Conservation (phyloP, 2,329 filamentous ascomycete genomes). For the Leptographium flavum region DNA sequence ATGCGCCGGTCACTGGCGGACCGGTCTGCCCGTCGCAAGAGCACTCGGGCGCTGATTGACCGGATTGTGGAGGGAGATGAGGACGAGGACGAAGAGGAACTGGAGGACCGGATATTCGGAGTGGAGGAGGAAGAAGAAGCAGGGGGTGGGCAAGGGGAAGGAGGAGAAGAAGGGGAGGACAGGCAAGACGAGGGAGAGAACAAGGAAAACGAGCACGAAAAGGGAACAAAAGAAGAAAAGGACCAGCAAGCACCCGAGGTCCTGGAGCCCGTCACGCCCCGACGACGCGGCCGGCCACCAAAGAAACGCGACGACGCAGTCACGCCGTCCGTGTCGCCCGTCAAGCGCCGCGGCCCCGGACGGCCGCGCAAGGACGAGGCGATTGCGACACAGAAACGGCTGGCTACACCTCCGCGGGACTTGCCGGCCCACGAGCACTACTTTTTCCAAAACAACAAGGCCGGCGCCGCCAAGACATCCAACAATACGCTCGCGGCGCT, state of each 20-base stretch:
- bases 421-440: slow-evolving; percentile 82
- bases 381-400: slow-evolving; percentile 17
- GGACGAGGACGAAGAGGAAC: slow-evolving; percentile 54
- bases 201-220: slow-evolving; percentile 38
- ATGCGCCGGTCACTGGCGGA: slow-evolving; percentile 56
- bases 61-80: slow-evolving; percentile 51
- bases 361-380: slow-evolving; percentile 9
- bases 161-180: slow-evolving; percentile 32
- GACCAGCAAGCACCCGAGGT: slow-evolving; percentile 22
- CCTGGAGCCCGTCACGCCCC: slow-evolving; percentile 18
- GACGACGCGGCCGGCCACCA: slow-evolving; percentile 21
- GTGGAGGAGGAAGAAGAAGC: slow-evolving; percentile 33
- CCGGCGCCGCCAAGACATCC: slow-evolving; percentile 69
- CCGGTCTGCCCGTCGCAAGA: slow-evolving; percentile 77
- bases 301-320: slow-evolving; percentile 6
- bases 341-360: slow-evolving; percentile 8
- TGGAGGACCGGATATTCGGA: slow-evolving; percentile 54
- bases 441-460: slow-evolving; percentile 82
- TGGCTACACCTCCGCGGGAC: slow-evolving; percentile 59
- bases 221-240: slow-evolving; percentile 40
- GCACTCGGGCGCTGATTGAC: slow-evolving; percentile 61
- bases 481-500: slow-evolving; percentile 68
- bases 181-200: slow-evolving; percentile 34
- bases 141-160: slow-evolving; percentile 12
- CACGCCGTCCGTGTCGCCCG: slow-evolving; percentile 24